These are phyloP conservation scores for Thymus quinquecostatus DNA, from an alignment of 257 asterid species.

Conservation along the genomic window DNA sequence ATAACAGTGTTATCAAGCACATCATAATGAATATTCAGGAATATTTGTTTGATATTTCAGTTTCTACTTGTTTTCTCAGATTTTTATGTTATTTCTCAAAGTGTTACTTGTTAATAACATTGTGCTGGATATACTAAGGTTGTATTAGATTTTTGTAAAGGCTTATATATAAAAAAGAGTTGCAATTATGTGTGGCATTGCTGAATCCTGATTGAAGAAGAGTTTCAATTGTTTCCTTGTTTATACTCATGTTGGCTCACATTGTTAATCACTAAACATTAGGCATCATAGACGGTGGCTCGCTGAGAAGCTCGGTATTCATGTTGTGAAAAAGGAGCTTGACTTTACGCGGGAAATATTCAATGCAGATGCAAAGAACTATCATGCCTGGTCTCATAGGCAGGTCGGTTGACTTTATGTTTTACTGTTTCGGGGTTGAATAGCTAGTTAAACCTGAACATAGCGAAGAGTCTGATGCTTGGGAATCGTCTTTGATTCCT, in stretches of 20 bases:
- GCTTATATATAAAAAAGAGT: neutral
- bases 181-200: neutral
- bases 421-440: slow-evolving; percentile 23
- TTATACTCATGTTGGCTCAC: slow-evolving; percentile 3
- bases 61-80: neutral
- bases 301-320: slow-evolving; percentile 79
- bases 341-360: slow-evolving; percentile 73
- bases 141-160: neutral
- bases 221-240: slow-evolving; percentile 2
- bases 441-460: neutral
- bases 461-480: neutral
- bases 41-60: neutral
- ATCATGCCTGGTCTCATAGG: slow-evolving; percentile 99
- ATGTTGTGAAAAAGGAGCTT: slow-evolving; percentile 59
- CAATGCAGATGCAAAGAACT: slow-evolving; percentile 79
- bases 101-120: slow-evolving; percentile 5
- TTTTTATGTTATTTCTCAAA: neutral
- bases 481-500: slow-evolving; percentile 17
- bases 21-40: neutral
- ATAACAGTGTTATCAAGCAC: neutral
- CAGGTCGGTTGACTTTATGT: slow-evolving; percentile 55
- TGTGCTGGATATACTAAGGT: neutral
- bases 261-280: slow-evolving; percentile 23
- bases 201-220: slow-evolving; percentile 13
- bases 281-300: slow-evolving; percentile 99